Evolutionary conservation across 2,329 filamentous ascomycete species (phyloP).

Genomic region (Botrytis sinoallii): DNA sequence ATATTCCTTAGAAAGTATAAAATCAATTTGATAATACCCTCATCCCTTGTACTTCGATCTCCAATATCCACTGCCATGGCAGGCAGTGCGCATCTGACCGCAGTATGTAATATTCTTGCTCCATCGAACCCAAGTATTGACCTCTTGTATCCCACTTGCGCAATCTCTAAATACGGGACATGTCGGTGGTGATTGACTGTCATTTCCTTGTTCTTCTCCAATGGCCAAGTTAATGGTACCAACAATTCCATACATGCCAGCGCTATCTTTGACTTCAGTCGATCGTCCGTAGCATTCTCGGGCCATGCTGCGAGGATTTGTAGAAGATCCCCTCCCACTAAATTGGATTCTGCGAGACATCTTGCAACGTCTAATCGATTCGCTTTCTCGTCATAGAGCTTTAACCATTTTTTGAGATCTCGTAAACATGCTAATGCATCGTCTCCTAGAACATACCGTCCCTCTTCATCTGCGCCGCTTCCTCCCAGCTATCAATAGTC

Average conservation of each 20-base stretch:
- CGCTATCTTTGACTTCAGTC: conserved; percentile 73
- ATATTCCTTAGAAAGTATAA: conserved; percentile 89
- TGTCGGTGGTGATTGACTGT: conserved; percentile 92
- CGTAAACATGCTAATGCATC: conserved; percentile 88
- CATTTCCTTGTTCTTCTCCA: conserved; percentile 79
- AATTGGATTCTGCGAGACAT: conserved; percentile 85
- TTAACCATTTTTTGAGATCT: conserved; percentile 93
- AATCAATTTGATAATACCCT: conserved; percentile 87
- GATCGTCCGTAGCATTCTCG: conserved; percentile 67
- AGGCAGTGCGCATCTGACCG: conserved; percentile 77
- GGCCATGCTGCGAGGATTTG: conserved; percentile 85
- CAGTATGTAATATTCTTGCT: conserved; percentile 72
- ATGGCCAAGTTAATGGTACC: conserved; percentile 90
- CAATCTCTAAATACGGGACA: conserved; percentile 81
- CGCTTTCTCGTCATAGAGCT: conserved; percentile 87
- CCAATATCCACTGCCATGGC: conserved; percentile 76
- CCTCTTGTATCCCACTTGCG: conserved; percentile 86
- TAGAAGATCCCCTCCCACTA: conserved; percentile 85
- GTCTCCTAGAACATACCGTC: conserved; percentile 84
- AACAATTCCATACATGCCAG: conserved; percentile 87
- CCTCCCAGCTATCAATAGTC: conserved; percentile 70
- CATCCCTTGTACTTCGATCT: conserved; percentile 75
- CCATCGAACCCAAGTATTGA: conserved; percentile 81
- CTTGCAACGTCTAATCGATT: conserved; percentile 93
- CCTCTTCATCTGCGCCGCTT: conserved; percentile 72